These are phyloP conservation scores for Myochromella boudieri DNA, from an alignment of 768 basidiomycete genomes.

Conservation along the genomic window DNA sequence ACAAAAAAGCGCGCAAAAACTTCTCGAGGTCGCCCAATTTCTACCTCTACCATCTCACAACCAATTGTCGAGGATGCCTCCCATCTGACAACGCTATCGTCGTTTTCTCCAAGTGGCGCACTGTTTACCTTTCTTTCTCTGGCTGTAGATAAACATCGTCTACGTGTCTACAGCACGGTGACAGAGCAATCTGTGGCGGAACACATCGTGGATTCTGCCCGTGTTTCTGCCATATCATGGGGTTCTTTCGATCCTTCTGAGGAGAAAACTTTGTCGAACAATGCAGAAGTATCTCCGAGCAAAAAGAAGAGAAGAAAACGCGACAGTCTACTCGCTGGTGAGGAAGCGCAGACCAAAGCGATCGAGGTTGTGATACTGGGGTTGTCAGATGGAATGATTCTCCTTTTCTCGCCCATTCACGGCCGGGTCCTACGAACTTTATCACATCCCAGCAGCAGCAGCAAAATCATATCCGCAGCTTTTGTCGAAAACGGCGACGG, in stretches of 20 bases:
- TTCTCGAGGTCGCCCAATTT: constrained; percentile 47
- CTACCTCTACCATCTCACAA: constrained; percentile 57
- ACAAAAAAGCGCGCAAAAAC: constrained; percentile 60
- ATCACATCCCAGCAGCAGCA: constrained; percentile 52
- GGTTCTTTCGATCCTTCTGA: constrained; percentile 33
- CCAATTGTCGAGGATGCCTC: constrained; percentile 50
- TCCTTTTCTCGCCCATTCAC: constrained; percentile 63
- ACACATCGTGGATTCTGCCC: constrained; percentile 52
- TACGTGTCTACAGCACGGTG: constrained; percentile 61
- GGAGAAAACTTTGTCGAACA: constrained; percentile 19
- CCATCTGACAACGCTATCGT: constrained; percentile 41
- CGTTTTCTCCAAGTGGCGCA: constrained; percentile 58
- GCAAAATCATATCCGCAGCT: constrained; percentile 51
- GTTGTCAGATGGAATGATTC: constrained; percentile 57
- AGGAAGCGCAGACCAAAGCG: constrained; percentile 22
- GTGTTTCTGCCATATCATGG: constrained; percentile 59
- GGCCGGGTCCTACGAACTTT: constrained; percentile 55
- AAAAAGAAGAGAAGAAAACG: constrained; percentile 59
- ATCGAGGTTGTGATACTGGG: constrained; percentile 55
- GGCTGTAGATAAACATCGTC: constrained; percentile 69
- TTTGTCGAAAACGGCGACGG: constrained; percentile 28
- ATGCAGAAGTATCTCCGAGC: constrained; percentile 34
- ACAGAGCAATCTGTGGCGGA: constrained; percentile 59
- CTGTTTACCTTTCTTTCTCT: constrained; percentile 64
- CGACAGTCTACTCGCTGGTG: constrained; percentile 25